Evolutionary conservation across 1,284 basidiomycete species (phyloP).

Genomic region (Ceratobasidium sp.): DNA sequence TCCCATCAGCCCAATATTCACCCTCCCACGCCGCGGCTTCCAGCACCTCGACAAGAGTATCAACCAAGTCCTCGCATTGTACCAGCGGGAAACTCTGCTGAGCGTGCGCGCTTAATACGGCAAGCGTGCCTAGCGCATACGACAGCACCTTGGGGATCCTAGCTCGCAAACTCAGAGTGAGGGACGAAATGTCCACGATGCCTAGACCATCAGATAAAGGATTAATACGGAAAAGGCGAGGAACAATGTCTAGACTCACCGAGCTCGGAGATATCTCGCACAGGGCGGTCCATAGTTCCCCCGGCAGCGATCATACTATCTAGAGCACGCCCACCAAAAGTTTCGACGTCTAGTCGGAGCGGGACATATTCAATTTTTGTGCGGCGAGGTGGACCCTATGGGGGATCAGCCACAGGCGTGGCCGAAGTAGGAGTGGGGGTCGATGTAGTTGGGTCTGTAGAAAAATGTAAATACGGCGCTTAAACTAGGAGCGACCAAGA

Average conservation of each 20-base stretch:
- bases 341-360: slow-evolving; percentile 80
- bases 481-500: too few species aligned
- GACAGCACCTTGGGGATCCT: slow-evolving; percentile 86
- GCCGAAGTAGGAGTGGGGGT: slow-evolving; percentile 24
- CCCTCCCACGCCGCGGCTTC: slow-evolving; percentile 82
- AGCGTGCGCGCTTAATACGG: slow-evolving; percentile 85
- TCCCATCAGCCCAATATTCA: slow-evolving; percentile 58
- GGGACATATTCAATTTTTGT: slow-evolving; percentile 95
- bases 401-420: slow-evolving; percentile 7
- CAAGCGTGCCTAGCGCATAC: slow-evolving; percentile 91
- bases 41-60: slow-evolving; percentile 86
- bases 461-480: neutral
- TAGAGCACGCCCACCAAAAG: slow-evolving; percentile 88
- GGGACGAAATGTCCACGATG: slow-evolving; percentile 87
- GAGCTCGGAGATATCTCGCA: slow-evolving; percentile 83
- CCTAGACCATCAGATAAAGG: slow-evolving; percentile 59
- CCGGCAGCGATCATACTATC: slow-evolving; percentile 73
- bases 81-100: slow-evolving; percentile 77
- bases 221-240: neutral
- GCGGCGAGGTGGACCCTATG: slow-evolving; percentile 63
- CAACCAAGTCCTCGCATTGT: slow-evolving; percentile 85
- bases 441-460: neutral
- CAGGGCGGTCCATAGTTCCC: slow-evolving; percentile 63
- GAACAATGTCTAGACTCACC: slow-evolving; percentile 55
- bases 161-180: slow-evolving; percentile 92